Base-by-base conservation (phyloP, 371 early-diverging fungal species). In the Rhizopus sp. region DNA sequence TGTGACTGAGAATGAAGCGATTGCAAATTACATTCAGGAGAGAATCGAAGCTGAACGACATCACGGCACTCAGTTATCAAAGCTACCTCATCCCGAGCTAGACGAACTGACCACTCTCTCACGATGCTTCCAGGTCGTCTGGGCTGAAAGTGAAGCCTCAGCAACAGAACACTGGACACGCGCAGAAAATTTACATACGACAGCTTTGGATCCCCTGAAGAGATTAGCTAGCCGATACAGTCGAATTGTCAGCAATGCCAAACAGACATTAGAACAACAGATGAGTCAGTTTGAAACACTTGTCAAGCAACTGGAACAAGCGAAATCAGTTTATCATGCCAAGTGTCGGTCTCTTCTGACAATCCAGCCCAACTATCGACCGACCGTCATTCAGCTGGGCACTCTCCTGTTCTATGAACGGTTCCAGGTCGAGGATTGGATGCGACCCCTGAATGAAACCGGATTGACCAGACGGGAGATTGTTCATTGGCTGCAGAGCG, bases 91-190 rank as follows among this genome's bases (percentile, higher is more conserved):
- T 73, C 42, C 67, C 82, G 55, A 72, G 77, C 3, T 55, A 39
- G 35, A 17, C 10, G 9, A 59, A 15, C 31, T 45, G 50, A 23
- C 64, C 59, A 80, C 85, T 6, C 72, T 91, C 40, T 81, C 83
- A 58, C 80, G 78, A 47, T 87, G 87, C n/a, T 91, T 83, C 56
- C 83, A 85, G 57, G 82, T 84, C 1, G 75, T 91, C 15, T 77
- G 83, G 16, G 53, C 73, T 5, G 91, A 91, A 55, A 83, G 88
- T 59, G 53, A 68, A 23, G 78, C 79, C 10, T 75, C 86, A 23
- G 74, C 80, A 7, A 68, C 79, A 13, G 81, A 80, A 0, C 90
- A 91, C 60, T 47, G 68, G 2, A 65, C 70, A 13, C 64, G 88
- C 8, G 90, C 87, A 1, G 57, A 72, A 5, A 84, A 89, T 61